Evolutionary conservation across 1,284 basidiomycete genomes (phyloP), one percentile per base, ranked within the genome.

Genomic region (Austroboletus novae-zelandiae): DNA sequence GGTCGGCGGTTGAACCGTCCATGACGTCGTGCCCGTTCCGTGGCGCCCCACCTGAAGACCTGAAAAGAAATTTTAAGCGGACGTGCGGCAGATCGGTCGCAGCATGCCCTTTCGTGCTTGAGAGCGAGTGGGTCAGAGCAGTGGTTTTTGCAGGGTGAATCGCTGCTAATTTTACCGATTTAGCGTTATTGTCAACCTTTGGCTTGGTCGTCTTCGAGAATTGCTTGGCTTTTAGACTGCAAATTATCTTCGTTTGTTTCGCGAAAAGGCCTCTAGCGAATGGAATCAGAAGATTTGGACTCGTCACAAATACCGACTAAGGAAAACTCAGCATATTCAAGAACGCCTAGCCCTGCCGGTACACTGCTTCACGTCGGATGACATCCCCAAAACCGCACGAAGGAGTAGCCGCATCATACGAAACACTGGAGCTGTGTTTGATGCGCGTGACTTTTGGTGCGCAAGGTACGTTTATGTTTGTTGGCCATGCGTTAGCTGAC

Each of bases 401-500:
- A 30, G 43, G 36, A 41, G n/a, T 17, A 42, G 41, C 54, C 32
- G 29, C 45, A 49, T 56, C 50, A 40, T 40, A 39, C 36, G 50
- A 47, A 42, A 41, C 36, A 41, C 52, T 50, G 47, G 39, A 46
- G 53, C 52, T 50, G 56, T 50, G 45, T 34, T 13, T 55, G 29
- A 53, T 51, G 46, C 41, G 42, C 44, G 42, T 61, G 54, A 47
- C 47, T 37, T 58, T 46, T 17, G 39, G 49, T 55, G 43, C 47
- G 53, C 53, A 29, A 35, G 48, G 55, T 56, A 49, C 14, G 57
- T 45, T 52, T 44, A 39, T 51, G 45, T 47, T 37, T 27, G 43
- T 47, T 41, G 25, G 37, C 40, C 50, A 42, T 45, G 31, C 46
- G 20, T 37, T 46, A 20, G 51, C 50, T 69, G 65, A 69, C 55